These are phyloP conservation scores for Xylaria digitata DNA, from an alignment of 2,329 filamentous ascomycete genomes.

Conservation along the genomic window DNA sequence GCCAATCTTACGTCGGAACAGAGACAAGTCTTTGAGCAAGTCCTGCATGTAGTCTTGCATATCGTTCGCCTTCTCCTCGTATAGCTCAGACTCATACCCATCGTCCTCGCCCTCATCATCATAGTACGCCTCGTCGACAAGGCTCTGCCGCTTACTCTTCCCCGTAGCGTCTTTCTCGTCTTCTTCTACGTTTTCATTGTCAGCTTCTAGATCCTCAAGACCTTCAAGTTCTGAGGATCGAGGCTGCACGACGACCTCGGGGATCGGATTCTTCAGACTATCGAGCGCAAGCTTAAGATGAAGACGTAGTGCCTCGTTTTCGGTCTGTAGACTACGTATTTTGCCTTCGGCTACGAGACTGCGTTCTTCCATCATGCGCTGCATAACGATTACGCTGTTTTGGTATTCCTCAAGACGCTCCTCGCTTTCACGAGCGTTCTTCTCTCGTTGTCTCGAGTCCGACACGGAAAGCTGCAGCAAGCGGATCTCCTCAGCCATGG, in stretches of 20 bases:
- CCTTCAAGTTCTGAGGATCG: slow-evolving; percentile 44
- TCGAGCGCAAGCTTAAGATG: slow-evolving; percentile 89
- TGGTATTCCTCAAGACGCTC: slow-evolving; percentile 96
- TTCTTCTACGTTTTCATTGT: slow-evolving; percentile 53
- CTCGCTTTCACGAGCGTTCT: slow-evolving; percentile 78
- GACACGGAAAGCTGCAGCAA: slow-evolving; percentile 80
- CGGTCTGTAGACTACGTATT: slow-evolving; percentile 86
- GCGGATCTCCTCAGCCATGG: slow-evolving; percentile 96
- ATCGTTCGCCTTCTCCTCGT: slow-evolving; percentile 67
- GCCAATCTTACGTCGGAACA: slow-evolving; percentile 87
- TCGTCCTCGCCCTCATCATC: slow-evolving; percentile 64
- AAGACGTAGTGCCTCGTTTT: slow-evolving; percentile 89
- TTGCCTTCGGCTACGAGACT: slow-evolving; percentile 91
- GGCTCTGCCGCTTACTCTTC: slow-evolving; percentile 44
- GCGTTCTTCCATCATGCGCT: slow-evolving; percentile 95
- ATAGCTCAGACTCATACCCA: slow-evolving; percentile 56
- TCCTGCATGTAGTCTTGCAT: slow-evolving; percentile 88
- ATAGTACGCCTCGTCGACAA: slow-evolving; percentile 70
- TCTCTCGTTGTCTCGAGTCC: slow-evolving; percentile 74
- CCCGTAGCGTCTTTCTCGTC: slow-evolving; percentile 51
- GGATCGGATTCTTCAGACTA: slow-evolving; percentile 92
- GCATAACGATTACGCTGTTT: slow-evolving; percentile 86
- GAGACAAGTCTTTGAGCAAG: slow-evolving; percentile 79
- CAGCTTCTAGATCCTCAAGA: slow-evolving; percentile 43
- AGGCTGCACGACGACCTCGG: slow-evolving; percentile 60